Base-by-base conservation (phyloP, 352 stramenopile genomes). In the Chrysophaeum taylorii region DNA sequence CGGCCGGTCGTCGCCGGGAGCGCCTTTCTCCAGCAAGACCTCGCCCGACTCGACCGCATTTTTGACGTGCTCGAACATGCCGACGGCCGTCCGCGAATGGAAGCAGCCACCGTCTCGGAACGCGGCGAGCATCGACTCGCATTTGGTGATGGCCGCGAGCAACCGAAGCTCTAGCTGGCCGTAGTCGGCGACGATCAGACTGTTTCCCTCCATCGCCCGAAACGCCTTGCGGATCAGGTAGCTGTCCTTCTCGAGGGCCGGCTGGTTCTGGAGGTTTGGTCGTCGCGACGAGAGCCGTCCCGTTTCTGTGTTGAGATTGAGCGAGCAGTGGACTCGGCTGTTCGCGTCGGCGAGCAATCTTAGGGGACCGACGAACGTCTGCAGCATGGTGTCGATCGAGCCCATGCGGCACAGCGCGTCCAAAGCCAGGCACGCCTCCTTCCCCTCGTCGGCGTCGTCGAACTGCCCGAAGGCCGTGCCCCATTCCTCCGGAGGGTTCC, bases 301-400 rank as follows among this genome's bases (percentile, higher is more conserved):
- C 64, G 95, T 99, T 76, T 99, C 94, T 25, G 96, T 99, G 77
- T 99, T 99, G 1, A 99, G 78, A 82, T 99, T 99, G 0, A 99
- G 82, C 27, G 91, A 97, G 76, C 94, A 97, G 76, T 99, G 96
- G 12, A 99, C 92, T 25, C 96, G 85, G 48, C 84, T 89, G 42
- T 97, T 81, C 29, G 87, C 82, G 76, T 99, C 94, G 9, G 91
- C 86, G 16, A 98, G 81, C 29, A 90, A 82, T 78, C 91, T 81
- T 21, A 73, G 62, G 64, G 42, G 67, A n/a, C 36, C 36, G 4
- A 78, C 37, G 50, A 78, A 79, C 4, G 39, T 64, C 29, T 89
- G 94, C 74, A 99, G 89, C 93, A 99, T 98, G 31, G 94, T 99
- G 75, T 99, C 96, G 64, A 99, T 97, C 63, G 86, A 96, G 71